Conservation (phyloP, 192 early-diverging fungal genomes). For the Podila verticillata region DNA sequence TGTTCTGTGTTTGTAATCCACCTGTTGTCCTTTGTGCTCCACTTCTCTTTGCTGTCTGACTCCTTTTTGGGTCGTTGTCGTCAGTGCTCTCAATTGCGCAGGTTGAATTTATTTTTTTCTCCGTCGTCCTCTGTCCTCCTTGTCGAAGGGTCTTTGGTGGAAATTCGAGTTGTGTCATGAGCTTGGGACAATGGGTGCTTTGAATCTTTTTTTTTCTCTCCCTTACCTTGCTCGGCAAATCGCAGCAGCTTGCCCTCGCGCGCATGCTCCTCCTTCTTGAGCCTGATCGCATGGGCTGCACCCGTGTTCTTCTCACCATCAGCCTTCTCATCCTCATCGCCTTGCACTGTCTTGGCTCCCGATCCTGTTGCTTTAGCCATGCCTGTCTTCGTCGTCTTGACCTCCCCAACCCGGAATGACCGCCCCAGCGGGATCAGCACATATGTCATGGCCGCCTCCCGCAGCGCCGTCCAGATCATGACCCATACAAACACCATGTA, state of each 20-base stretch:
- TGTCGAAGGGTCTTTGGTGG: too few species aligned
- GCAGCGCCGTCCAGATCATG: constrained; percentile 67
- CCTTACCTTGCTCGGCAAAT: constrained; percentile 74
- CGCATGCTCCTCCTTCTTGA: constrained; percentile 23
- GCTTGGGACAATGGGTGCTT: too few species aligned
- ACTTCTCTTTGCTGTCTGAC: too few species aligned
- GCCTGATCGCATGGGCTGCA: not conserved
- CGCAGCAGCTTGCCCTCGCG: constrained; percentile 53
- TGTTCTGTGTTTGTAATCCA: too few species aligned
- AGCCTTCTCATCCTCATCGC: not conserved
- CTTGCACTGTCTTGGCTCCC: constrained; percentile 58
- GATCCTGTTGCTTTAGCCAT: not conserved
- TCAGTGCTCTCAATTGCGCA: not conserved
- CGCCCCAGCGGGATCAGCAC: constrained; percentile 56
- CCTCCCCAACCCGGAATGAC: constrained; percentile 22
- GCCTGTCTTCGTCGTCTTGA: constrained; percentile 2
- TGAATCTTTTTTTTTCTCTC: too few species aligned
- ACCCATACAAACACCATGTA: constrained; percentile 73
- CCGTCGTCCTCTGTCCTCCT: too few species aligned
- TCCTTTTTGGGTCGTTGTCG: not conserved
- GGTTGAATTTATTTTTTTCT: too few species aligned
- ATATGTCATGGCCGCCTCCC: constrained; percentile 65
- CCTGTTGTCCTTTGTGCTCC: too few species aligned
- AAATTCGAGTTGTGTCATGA: too few species aligned
- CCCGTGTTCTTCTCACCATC: not conserved